Conservation (phyloP, 768 basidiomycete species). For the Pulveroboletus sp. region DNA sequence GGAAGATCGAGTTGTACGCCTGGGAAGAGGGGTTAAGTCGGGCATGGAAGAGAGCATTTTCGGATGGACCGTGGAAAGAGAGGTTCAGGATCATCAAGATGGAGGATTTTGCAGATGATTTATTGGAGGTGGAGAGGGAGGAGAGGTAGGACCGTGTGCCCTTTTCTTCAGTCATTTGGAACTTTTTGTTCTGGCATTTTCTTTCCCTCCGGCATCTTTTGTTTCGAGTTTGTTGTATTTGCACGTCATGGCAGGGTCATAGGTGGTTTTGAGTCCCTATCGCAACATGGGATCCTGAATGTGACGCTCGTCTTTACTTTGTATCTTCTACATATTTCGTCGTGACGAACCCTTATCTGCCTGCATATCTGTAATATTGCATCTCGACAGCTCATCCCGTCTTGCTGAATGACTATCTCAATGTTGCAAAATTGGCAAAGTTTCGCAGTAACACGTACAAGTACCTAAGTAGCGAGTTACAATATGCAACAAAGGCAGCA, state of each 20-base stretch:
- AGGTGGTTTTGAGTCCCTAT: too few relatives aligned
- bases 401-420: too few relatives aligned
- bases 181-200: background rate
- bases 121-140: slow-evolving; percentile 44
- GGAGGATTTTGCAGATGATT: slow-evolving; percentile 62
- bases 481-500: too few relatives aligned
- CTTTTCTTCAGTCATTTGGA: background rate
- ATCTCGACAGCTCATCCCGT: background rate
- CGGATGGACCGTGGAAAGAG: slow-evolving; percentile 41
- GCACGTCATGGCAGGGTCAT: too few relatives aligned
- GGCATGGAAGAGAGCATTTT: slow-evolving; percentile 75
- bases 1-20: slow-evolving; percentile 93
- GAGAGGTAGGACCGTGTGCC: slow-evolving; percentile 10
- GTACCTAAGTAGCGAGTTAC: too few relatives aligned
- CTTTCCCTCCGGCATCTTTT: background rate
- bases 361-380: slow-evolving; percentile 1
- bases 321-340: slow-evolving; percentile 6
- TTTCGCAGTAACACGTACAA: too few relatives aligned
- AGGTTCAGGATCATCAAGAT: slow-evolving; percentile 57
- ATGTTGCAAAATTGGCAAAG: too few relatives aligned
- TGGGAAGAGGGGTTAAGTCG: slow-evolving; percentile 85
- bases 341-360: slow-evolving; percentile 1
- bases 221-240: background rate
- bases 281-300: too few relatives aligned
- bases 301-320: slow-evolving; percentile 3